Conservation (phyloP, 2,329 filamentous ascomycete species). For the Lojkania enalia region DNA sequence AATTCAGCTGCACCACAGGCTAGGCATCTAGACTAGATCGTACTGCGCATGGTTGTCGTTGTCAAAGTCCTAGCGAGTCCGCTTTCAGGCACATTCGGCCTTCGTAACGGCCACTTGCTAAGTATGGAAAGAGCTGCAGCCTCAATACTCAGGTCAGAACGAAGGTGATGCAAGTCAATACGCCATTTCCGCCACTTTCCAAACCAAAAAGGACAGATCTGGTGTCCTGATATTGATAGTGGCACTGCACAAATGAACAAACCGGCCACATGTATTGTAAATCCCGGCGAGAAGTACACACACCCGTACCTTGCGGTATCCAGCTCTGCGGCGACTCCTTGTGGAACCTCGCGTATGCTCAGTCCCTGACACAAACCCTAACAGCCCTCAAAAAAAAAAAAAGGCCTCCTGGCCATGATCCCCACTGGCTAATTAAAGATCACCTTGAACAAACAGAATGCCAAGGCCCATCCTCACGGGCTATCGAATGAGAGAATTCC, state of each 20-base stretch:
- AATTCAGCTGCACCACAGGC: too few relatives aligned
- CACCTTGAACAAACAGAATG: too few relatives aligned
- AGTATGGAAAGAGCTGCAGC: neutral
- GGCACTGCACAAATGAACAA: too few relatives aligned
- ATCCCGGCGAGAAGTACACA: neutral
- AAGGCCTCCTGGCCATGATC: too few relatives aligned
- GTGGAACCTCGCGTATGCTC: neutral
- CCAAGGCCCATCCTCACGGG: too few relatives aligned
- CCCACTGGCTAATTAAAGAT: too few relatives aligned
- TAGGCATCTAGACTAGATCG: too few relatives aligned
- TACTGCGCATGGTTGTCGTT: too few relatives aligned
- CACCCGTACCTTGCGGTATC: neutral
- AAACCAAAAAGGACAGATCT: too few relatives aligned
- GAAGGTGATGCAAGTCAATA: slow-evolving; percentile 10
- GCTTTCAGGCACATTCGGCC: neutral
- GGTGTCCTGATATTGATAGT: slow-evolving; percentile 2
- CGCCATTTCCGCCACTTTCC: slow-evolving; percentile 6
- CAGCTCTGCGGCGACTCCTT: neutral
- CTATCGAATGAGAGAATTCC: neutral
- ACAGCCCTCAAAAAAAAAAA: too few relatives aligned
- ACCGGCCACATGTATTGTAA: neutral
- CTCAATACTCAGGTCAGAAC: neutral
- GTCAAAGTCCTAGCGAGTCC: neutral
- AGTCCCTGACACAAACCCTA: neutral
- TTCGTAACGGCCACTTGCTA: neutral